Base-by-base conservation (phyloP, 768 basidiomycete species). In the Punctularia strigosozonata region DNA sequence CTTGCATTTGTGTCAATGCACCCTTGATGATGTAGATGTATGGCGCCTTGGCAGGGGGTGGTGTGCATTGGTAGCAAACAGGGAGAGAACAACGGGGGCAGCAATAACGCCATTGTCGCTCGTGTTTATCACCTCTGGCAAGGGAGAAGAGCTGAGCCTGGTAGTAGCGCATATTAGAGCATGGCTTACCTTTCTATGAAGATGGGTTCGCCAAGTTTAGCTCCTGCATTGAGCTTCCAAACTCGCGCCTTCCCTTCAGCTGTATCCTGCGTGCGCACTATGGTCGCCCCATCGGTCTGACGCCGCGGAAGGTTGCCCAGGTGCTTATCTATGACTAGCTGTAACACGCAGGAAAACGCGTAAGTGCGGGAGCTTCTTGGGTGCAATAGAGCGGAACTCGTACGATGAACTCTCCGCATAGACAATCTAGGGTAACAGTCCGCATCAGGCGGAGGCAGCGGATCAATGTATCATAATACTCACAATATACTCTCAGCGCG, bases 371-470 rank as follows among this genome's bases (percentile, higher is more conserved):
- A 40, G 34, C 17, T 33, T 35, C 36, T 43, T 33, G 12, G 31
- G 20, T n/a, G 23, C 26, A 46, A 47, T 32, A 31, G 13, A 41
- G 32, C 17, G 19, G 38, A 40, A 40, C 36, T 68, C 80, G 50
- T 57, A 83, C 84, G 52, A 87, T 77, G 50, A 86, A 87, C 58
- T 88, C 85, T 55, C 86, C 84, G 57, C 86, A 89, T 42, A 89
- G 77, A 52, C 85, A 89, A 56, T 88, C 84, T 87, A 53, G 44
- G 36, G 46, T 37, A 36, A 25, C 6, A 26, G 18, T 22, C 26
- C 35, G n/a, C n/a, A n/a, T n/a, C n/a, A n/a, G 10, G 45, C 39
- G 43, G 39, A 44, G 25, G 33, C 34, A 41, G 33, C n/a, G 40
- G 43, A 44, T 42, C 25, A 40, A 36, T 32, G 33, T 19, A 26